These are phyloP conservation scores for Anastatica hierochuntica DNA, from an alignment of 345 rosid species.

Conservation along the genomic window DNA sequence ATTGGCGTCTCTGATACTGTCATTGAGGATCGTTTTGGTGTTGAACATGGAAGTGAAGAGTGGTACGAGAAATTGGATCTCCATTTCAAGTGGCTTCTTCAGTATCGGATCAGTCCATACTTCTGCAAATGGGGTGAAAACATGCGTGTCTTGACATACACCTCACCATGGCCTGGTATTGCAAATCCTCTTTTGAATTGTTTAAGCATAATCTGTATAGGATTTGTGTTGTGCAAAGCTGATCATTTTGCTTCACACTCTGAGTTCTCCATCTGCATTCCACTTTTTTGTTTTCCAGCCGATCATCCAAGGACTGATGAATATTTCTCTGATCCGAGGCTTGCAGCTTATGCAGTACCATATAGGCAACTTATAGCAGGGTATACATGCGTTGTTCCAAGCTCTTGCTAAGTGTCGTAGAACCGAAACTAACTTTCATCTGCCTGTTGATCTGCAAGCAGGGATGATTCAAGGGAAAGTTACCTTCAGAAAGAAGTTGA, in stretches of 20 bases:
- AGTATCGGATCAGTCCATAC: conserved; percentile 83
- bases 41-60: conserved; percentile 68
- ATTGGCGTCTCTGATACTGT: conserved; percentile 98
- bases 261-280: conserved; percentile 4
- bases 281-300: conserved; percentile 39
- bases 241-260: conserved; percentile 3
- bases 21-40: conserved; percentile 92
- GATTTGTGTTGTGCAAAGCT: background rate
- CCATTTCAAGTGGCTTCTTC: conserved; percentile 96
- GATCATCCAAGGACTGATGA: conserved; percentile 88
- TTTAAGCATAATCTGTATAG: background rate
- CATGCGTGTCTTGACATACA: conserved; percentile 95
- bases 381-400: conserved; percentile 37
- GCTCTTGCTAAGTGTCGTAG: conserved; percentile 26
- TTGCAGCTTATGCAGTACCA: conserved; percentile 95
- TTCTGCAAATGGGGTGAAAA: conserved; percentile 89
- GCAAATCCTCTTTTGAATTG: conserved; percentile 1
- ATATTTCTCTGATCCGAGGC: conserved; percentile 70
- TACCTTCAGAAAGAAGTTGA: conserved; percentile 84
- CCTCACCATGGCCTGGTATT: conserved; percentile 96
- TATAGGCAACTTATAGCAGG: conserved; percentile 48
- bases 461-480: conserved; percentile 51
- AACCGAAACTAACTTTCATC: conserved; percentile 25
- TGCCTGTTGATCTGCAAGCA: conserved; percentile 37
- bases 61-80: conserved; percentile 73